Conservation (phyloP, 2,329 filamentous ascomycete species). For the Apiospora sp. region DNA sequence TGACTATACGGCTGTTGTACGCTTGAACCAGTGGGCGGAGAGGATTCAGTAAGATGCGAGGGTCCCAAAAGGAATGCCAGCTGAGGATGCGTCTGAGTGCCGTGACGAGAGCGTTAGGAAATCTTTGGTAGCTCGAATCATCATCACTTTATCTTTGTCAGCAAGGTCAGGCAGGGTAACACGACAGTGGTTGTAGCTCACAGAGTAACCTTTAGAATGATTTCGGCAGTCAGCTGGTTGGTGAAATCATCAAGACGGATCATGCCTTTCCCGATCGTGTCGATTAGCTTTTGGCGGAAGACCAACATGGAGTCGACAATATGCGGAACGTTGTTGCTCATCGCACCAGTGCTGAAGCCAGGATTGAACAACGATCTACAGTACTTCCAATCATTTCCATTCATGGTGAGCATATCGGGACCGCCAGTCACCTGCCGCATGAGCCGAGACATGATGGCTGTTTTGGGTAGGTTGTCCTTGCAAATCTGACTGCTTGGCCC, state of each 20-base stretch:
- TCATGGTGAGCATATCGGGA: neutral
- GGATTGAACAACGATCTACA: constrained; percentile 23
- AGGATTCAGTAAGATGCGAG: constrained; percentile 27
- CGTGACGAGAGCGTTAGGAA: neutral
- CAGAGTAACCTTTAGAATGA: neutral
- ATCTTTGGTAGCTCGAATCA: neutral
- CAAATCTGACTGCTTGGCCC: neutral
- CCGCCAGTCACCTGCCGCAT: neutral
- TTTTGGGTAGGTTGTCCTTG: neutral
- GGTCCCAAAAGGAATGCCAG: constrained; percentile 31
- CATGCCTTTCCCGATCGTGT: neutral
- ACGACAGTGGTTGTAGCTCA: neutral
- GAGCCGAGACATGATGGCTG: neutral
- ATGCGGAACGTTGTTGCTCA: constrained; percentile 6
- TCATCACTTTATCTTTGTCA: neutral
- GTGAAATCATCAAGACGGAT: neutral
- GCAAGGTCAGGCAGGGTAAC: neutral
- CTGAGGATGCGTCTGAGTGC: constrained; percentile 25
- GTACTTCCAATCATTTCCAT: constrained; percentile 23
- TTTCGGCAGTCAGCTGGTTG: neutral
- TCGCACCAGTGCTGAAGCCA: constrained; percentile 5
- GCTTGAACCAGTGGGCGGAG: constrained; percentile 28
- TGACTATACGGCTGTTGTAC: constrained; percentile 28
- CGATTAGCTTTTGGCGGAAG: neutral
- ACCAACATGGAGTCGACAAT: neutral